Evolutionary conservation across 129 eudicot genomes (phyloP), one percentile per base, ranked within the genome.

Genomic region (Pseudognaphalium luteoalbum): DNA sequence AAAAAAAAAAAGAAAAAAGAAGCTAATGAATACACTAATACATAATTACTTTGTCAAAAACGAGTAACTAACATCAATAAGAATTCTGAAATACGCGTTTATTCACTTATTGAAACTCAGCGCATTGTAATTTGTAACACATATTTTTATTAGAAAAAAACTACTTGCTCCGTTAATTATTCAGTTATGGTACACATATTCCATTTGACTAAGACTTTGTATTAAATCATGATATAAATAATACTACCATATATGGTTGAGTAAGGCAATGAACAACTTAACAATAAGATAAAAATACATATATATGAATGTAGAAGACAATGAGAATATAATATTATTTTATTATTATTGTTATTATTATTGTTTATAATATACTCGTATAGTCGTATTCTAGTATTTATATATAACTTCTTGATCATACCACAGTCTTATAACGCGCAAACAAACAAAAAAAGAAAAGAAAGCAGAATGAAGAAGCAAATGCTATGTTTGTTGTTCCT

Each of bases 401-500:
- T 79, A 71, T 51, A 51, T 42, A 71, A 14, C 15, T 42, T 33
- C 41, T 9, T 41, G 4, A 67, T 57, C 68, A 34, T 54, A 57
- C 72, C 21, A 63, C 44, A 78, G 51, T 25, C 10, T 34, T 34
- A 64, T 30, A 9, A 25, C 28, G 28, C 28, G 29, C 56, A 71
- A 44, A 67, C 19, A 7, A 68, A 25, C 28, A 25, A 52, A 42
- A 50, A 37, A 56, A 8, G 16, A 50, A 37, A 56, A 8, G 16
- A 68, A 77, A 22, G 17, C 69, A 35, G 35, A 28, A 75, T 71
- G 78, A 70, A 67, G 76, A 84, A 44, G 58, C 73, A 79, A 61
- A 61, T 80, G 35, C 58, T 74, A 34, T 78, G 71, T 62, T 70
- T 78, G 22, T 52, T 86, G 25, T 22, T 72, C 20, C 63, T 86